Evolutionary conservation across 495 filamentous ascomycete species (phyloP).

Genomic region (Viridothelium virens): DNA sequence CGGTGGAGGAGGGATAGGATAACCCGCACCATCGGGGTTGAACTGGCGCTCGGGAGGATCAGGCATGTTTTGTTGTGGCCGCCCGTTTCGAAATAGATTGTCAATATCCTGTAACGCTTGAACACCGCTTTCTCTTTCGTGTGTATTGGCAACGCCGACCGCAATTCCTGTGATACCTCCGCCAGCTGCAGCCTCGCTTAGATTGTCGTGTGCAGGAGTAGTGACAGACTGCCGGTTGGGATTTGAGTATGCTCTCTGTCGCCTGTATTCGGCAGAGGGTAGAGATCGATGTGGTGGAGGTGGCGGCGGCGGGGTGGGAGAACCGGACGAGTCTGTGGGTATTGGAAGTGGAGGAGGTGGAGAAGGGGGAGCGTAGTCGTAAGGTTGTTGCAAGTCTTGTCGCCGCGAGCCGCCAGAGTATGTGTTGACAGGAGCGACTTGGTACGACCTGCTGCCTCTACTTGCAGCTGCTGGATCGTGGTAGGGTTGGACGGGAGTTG

Average conservation of each 20-base stretch:
- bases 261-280: constrained; percentile 3
- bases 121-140: constrained; percentile 64
- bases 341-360: constrained; percentile 2
- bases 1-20: background rate
- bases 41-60: constrained; percentile 35
- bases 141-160: constrained; percentile 61
- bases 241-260: constrained; percentile 12
- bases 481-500: background rate
- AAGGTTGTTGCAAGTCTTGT: background rate
- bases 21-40: constrained; percentile 15
- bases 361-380: constrained; percentile 3
- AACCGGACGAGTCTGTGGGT: background rate
- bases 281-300: constrained; percentile 1
- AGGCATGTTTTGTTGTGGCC: constrained; percentile 11
- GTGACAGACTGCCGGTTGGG: constrained; percentile 41
- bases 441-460: background rate
- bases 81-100: constrained; percentile 34
- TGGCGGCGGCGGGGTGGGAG: constrained; percentile 15
- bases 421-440: constrained; percentile 11
- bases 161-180: constrained; percentile 68
- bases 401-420: background rate
- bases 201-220: constrained; percentile 69
- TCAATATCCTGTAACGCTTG: constrained; percentile 53
- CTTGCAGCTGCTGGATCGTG: background rate
- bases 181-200: constrained; percentile 60